Percentiles rank a stretch among this genome's conserved stretches.
Evolutionary conservation across 2,329 filamentous ascomycete species (phyloP).

Genomic region (Ophiostoma angusticollis): DNA sequence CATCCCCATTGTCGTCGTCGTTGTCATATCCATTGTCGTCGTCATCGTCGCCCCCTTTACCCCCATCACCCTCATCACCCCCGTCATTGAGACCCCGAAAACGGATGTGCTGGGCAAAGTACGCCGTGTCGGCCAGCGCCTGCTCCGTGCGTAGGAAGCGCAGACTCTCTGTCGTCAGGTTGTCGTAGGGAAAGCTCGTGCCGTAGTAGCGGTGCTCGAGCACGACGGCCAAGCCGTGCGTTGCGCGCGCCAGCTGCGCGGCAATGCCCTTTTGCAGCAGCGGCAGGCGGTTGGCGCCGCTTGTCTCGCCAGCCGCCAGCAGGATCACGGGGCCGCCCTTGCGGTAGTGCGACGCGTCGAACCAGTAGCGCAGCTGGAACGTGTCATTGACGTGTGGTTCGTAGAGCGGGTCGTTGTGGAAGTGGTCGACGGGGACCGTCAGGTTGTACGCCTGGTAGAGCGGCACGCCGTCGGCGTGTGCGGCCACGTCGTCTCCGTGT

Average conservation of each 20-base stretch:
- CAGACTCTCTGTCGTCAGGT: constrained; percentile 55
- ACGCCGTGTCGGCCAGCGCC: constrained; percentile 66
- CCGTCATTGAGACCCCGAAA: constrained; percentile 55
- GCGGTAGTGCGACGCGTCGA: constrained; percentile 64
- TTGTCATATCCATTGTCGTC: no score
- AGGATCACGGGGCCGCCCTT: constrained; percentile 71
- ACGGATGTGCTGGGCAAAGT: constrained; percentile 61
- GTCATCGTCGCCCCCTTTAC: no score
- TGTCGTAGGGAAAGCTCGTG: constrained; percentile 52
- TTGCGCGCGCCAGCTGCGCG: constrained; percentile 55
- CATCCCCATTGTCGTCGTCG: no score
- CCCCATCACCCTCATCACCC: no score
- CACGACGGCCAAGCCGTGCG: constrained; percentile 63
- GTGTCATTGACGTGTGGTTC: constrained; percentile 58
- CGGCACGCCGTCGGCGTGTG: neutral
- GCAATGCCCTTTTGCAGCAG: constrained; percentile 71
- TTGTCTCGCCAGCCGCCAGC: constrained; percentile 59
- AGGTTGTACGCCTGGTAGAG: constrained; percentile 29
- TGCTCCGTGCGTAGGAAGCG: constrained; percentile 78
- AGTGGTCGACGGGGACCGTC: constrained; percentile 58
- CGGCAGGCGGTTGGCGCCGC: constrained; percentile 46
- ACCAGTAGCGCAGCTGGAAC: constrained; percentile 71
- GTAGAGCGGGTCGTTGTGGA: constrained; percentile 66
- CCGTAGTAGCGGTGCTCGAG: constrained; percentile 86
- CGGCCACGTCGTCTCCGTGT: no score